Evolutionary conservation across 805 yeast species (phyloP).

Genomic region (Ogataea degrootiae): DNA sequence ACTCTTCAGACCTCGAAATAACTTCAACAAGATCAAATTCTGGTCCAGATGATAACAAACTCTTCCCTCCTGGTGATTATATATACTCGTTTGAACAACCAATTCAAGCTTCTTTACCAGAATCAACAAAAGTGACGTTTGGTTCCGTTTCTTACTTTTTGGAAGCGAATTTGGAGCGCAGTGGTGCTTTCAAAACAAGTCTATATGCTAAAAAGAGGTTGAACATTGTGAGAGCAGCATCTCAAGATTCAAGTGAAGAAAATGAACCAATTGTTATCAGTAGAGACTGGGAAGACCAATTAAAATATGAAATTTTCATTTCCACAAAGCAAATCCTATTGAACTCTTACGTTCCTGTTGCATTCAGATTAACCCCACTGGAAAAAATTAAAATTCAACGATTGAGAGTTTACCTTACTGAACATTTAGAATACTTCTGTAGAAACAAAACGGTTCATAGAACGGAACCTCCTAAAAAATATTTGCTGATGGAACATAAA

Average conservation of each 20-base stretch:
- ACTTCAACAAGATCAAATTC: slow-evolving; percentile 22
- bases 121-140: slow-evolving; percentile 69
- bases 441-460: slow-evolving; percentile 83
- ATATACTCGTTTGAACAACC: slow-evolving; percentile 89
- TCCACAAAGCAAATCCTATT: slow-evolving; percentile 86
- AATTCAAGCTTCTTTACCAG: slow-evolving; percentile 78
- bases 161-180: slow-evolving; percentile 66
- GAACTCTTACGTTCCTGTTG: slow-evolving; percentile 78
- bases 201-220: slow-evolving; percentile 61
- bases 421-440: slow-evolving; percentile 87
- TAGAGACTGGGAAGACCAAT: slow-evolving; percentile 90
- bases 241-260: slow-evolving; percentile 76
- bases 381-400: slow-evolving; percentile 87
- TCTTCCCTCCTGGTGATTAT: slow-evolving; percentile 84
- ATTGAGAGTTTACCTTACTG: slow-evolving; percentile 79
- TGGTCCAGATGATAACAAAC: slow-evolving; percentile 24
- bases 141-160: slow-evolving; percentile 73
- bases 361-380: slow-evolving; percentile 77
- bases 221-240: slow-evolving; percentile 66
- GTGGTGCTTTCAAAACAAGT: slow-evolving; percentile 83
- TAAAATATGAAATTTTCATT: slow-evolving; percentile 84
- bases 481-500: slow-evolving; percentile 72
- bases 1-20: slow-evolving; percentile 11
- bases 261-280: slow-evolving; percentile 89
- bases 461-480: slow-evolving; percentile 84